A percentile compares a stretch with the other conserved stretches of the same genome.
Conservation (phyloP, 2,329 filamentous ascomycete genomes). For the Fusarium sp. region DNA sequence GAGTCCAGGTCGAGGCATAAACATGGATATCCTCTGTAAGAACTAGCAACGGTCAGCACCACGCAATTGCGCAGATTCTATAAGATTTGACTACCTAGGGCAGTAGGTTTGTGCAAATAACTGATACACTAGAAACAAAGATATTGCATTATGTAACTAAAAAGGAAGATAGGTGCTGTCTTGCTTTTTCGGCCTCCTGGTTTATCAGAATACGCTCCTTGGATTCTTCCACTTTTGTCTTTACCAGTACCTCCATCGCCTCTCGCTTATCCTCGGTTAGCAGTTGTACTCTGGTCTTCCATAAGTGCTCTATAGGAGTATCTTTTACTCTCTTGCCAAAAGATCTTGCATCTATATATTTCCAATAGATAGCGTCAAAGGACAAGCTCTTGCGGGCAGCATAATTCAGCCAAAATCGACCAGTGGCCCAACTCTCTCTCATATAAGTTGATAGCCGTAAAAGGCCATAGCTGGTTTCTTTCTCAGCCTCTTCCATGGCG, state of each 20-base stretch:
- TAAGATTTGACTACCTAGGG: too few relatives aligned
- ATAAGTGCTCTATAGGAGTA: accelerated
- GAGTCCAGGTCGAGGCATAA: too few relatives aligned
- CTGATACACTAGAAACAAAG: too few relatives aligned
- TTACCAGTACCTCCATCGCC: background rate
- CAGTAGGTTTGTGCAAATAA: too few relatives aligned
- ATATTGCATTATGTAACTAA: background rate
- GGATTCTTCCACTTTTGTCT: background rate
- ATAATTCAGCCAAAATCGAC: background rate
- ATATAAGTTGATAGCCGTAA: slow-evolving; percentile 45
- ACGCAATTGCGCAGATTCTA: too few relatives aligned
- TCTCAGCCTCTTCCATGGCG: slow-evolving; percentile 40
- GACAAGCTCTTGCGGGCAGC: background rate
- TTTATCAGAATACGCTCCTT: background rate
- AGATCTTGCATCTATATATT: background rate
- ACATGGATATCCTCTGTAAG: too few relatives aligned
- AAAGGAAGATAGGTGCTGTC: background rate
- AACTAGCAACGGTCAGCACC: too few relatives aligned
- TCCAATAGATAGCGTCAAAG: background rate
- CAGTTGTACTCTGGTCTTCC: background rate
- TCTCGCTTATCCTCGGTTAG: background rate
- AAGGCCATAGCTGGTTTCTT: background rate
- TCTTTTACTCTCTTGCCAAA: background rate
- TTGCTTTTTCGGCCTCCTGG: background rate
- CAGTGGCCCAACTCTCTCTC: slow-evolving; percentile 19